Conservation (phyloP, 2,329 filamentous ascomycete genomes). For the Alternaria alternata region DNA sequence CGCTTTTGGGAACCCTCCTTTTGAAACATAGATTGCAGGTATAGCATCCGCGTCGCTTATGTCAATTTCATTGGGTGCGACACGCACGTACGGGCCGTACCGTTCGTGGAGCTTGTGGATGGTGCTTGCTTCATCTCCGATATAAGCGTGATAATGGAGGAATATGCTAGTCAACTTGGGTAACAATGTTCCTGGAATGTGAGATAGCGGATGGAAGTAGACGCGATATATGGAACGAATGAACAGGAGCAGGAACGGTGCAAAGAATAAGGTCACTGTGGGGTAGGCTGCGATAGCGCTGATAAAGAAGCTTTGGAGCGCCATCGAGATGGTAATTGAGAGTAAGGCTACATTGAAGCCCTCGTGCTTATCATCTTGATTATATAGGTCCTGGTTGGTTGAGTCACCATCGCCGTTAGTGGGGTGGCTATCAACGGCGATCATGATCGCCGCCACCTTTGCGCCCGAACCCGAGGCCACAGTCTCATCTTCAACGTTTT, state of each 20-base stretch:
- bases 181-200: constrained; percentile 34
- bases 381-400: constrained; percentile 16
- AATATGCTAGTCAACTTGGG: constrained; percentile 36
- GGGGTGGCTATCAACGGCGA: constrained; percentile 17
- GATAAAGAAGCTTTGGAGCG: constrained; percentile 10
- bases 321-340: constrained; percentile 10
- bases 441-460: constrained; percentile 2
- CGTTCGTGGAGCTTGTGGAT: constrained; percentile 31
- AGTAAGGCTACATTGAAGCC: neutral
- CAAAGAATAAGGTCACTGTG: constrained; percentile 1
- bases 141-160: constrained; percentile 41
- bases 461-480: neutral
- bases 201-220: constrained; percentile 33
- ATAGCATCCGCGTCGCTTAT: constrained; percentile 51
- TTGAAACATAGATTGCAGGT: constrained; percentile 60
- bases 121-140: constrained; percentile 36
- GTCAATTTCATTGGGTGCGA: constrained; percentile 39
- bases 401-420: constrained; percentile 17
- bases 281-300: constrained; percentile 10
- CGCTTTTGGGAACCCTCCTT: constrained; percentile 63
- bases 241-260: constrained; percentile 18
- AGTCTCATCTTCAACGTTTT: neutral
- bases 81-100: constrained; percentile 36
- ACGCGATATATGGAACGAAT: constrained; percentile 31
- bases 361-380: constrained; percentile 1